Percentiles rank a stretch among this genome's conserved stretches.
Evolutionary conservation across 2,329 filamentous ascomycete genomes (phyloP).

Genomic region (Rosellinia necatrix): DNA sequence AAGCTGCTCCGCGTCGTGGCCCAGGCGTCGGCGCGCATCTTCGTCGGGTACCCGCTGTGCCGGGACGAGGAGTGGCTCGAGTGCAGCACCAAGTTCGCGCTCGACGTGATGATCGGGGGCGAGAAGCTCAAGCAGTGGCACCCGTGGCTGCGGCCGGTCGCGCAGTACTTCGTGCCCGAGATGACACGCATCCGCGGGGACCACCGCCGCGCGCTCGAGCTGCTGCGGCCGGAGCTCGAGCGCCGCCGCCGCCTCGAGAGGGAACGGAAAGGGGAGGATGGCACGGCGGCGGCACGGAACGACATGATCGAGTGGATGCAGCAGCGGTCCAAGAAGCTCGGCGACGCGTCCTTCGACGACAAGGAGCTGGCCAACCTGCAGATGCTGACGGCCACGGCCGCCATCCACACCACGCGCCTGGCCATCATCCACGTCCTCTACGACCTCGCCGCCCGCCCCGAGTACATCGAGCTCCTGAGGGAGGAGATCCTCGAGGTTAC

Average conservation of each 20-base stretch:
- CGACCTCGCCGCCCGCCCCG: constrained; percentile 47
- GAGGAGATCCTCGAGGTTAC: constrained; percentile 44
- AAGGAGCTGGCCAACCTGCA: constrained; percentile 39
- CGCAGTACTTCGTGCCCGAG: constrained; percentile 37
- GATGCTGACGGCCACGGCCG: constrained; percentile 41
- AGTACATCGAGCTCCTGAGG: constrained; percentile 49
- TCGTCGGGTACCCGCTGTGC: constrained; percentile 38
- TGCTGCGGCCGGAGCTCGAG: constrained; percentile 35
- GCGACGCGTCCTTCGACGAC: constrained; percentile 34
- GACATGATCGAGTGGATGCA: constrained; percentile 41
- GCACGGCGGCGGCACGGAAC: constrained; percentile 21
- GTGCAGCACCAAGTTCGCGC: constrained; percentile 37
- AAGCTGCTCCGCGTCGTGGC: constrained; percentile 37
- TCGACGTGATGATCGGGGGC: constrained; percentile 36
- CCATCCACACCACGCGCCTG: constrained; percentile 44
- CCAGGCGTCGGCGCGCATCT: constrained; percentile 38
- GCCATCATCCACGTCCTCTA: constrained; percentile 45
- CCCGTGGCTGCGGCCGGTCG: constrained; percentile 35
- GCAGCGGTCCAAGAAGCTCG: constrained; percentile 33
- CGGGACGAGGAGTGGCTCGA: constrained; percentile 37
- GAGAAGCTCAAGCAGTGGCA: constrained; percentile 40
- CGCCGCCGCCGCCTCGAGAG: too few species aligned
- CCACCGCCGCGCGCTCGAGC: constrained; percentile 32
- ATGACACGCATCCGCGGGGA: constrained; percentile 37
- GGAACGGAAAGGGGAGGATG: constrained; percentile 11